phyloP scores from a whole-genome alignment of 495 filamentous ascomycete species.

The Aspergillus mulundensis region DNA sequence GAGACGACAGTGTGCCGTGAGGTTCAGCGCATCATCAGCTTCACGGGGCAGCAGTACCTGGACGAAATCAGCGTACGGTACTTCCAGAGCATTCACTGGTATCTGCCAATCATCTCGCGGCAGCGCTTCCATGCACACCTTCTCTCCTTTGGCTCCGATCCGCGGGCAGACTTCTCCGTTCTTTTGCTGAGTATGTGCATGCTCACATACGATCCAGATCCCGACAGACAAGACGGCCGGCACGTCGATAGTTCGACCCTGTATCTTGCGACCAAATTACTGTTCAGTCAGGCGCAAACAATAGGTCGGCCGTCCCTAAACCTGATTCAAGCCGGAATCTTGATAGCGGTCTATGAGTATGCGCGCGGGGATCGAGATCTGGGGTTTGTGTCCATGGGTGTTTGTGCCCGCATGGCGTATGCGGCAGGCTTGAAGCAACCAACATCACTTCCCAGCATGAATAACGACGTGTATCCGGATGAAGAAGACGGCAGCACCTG shows the following conservation, averaged over 20 bases:
- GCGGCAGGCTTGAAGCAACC: constrained; percentile 12
- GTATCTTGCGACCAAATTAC: constrained; percentile 26
- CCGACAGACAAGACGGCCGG: not conserved
- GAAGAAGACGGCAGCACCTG: constrained; percentile 27
- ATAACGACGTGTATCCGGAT: not conserved
- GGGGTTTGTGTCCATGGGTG: constrained; percentile 29
- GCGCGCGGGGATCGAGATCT: constrained; percentile 23
- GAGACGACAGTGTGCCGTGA: constrained; percentile 16
- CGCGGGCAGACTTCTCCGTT: constrained; percentile 20
- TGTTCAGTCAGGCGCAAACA: constrained; percentile 26
- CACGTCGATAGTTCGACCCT: constrained; percentile 4
- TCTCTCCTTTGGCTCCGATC: not conserved
- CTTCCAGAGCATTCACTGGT: constrained; percentile 33
- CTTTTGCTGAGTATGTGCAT: constrained; percentile 8
- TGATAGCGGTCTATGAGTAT: constrained; percentile 27
- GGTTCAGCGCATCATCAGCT: constrained; percentile 16
- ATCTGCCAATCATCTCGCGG: constrained; percentile 34
- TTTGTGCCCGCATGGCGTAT: constrained; percentile 25
- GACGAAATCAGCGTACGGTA: constrained; percentile 33
- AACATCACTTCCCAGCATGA: not conserved
- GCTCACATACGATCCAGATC: constrained; percentile 1
- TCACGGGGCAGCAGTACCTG: constrained; percentile 24
- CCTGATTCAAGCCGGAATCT: constrained; percentile 29
- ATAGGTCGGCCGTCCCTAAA: constrained; percentile 22
- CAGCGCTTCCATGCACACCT: constrained; percentile 22